Base-by-base conservation (phyloP, 1,139 yeast species). In the Blastobotrys serpentis region DNA sequence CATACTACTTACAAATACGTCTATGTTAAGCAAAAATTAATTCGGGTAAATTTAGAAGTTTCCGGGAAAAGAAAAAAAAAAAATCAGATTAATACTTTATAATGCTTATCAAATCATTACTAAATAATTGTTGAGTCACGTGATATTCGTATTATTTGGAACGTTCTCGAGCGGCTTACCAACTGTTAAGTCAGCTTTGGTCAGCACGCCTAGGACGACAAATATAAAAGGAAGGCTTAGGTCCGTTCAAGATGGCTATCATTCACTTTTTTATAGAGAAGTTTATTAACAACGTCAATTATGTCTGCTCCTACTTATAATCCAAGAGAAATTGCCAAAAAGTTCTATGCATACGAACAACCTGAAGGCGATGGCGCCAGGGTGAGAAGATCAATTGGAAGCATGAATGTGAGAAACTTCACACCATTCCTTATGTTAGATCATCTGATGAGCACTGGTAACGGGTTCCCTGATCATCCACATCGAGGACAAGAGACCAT, bases 401-500 rank as follows among this genome's bases (percentile, higher is more conserved):
- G 82, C 6, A 70, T 73, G 67, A 69, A 75, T 34, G 77, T 81
- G 71, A 74, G 90, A 60, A 82, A 82, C 64, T 86, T 86, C 68
- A 76, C 87, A 23, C 96, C 96, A 4, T 89, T 89, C 64, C 72
- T 89, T 52, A 76, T 88, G 84, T 74, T 87, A 46, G 97, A 89
- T 63, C 95, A 88, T 63, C 87, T 88, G 2, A 44, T 45, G 16
- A 80, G 71, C 2, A 77, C 79, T 11, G 77, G 75, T 13, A 86
- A 87, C n/a, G 94, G 94, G 0, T 88, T 88, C 71, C 96, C 96
- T 4, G 92, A 86, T 59, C 97, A 89, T 65, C 96, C 96, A 19
- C 97, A 89, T 66, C 78, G 87, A 52, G 96, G 95, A 22, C 94
- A 86, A 68, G 96, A 87, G 67, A 89, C 96, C 23, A 80, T 89